Percentiles rank a stretch among this genome's conserved stretches.
phyloP scores from a whole-genome alignment of 2,329 filamentous ascomycete genomes.

The Endothia cerciana region DNA sequence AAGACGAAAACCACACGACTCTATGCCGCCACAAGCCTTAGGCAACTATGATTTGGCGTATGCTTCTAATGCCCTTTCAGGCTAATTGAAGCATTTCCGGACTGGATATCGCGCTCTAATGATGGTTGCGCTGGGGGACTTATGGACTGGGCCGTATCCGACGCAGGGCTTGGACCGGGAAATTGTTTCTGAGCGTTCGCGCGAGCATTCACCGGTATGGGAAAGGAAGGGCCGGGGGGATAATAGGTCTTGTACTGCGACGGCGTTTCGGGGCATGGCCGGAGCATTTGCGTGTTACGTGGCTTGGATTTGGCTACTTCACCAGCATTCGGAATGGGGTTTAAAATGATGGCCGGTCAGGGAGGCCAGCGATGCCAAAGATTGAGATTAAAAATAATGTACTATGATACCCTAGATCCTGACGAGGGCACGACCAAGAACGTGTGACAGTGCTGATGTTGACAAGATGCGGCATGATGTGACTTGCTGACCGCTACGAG shows the following conservation, averaged over 20 bases:
- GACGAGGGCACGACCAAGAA: background rate
- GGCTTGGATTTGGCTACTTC: background rate
- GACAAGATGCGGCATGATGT: background rate
- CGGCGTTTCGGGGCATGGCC: slow-evolving; percentile 18
- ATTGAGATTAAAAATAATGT: background rate
- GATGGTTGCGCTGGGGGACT: no score
- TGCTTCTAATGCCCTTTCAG: no score
- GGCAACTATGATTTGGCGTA: no score
- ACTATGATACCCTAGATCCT: slow-evolving; percentile 11
- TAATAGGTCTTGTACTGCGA: slow-evolving; percentile 15
- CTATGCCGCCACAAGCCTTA: no score
- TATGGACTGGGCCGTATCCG: no score
- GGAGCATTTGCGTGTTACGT: background rate
- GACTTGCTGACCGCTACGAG: background rate
- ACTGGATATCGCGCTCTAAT: no score
- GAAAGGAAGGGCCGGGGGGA: background rate
- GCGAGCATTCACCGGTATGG: background rate
- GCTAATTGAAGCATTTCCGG: no score
- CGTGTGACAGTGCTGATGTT: background rate
- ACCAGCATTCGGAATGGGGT: background rate
- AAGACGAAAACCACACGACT: no score
- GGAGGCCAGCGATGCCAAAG: background rate
- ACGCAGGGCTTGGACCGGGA: no score
- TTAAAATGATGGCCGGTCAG: background rate
- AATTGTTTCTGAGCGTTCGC: background rate